Percentiles rank a stretch among this genome's conserved stretches.
phyloP scores from a whole-genome alignment of 177 flowering plant genomes.

The Vitis hybrid region DNA sequence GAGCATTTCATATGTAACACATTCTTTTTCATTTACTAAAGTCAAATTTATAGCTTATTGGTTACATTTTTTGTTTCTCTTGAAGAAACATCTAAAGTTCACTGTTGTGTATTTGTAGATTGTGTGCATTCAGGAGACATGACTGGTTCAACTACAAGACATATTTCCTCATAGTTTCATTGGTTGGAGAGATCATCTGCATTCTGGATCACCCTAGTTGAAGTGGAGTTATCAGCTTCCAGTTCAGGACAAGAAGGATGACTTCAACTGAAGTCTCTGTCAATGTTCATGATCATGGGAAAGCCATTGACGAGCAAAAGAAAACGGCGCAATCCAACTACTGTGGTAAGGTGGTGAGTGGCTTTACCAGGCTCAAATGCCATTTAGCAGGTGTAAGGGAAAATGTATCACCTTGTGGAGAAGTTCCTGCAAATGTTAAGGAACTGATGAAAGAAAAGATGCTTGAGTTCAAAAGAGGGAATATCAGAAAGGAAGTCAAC shows the following conservation, averaged over 20 bases:
- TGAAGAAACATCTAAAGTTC: no score
- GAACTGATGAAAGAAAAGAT: constrained; percentile 27
- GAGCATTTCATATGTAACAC: no score
- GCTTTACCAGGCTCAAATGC: constrained; percentile 42
- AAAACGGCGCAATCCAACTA: constrained; percentile 46
- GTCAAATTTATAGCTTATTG: no score
- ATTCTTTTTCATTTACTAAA: no score
- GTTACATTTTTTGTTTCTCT: no score
- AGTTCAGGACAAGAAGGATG: constrained; percentile 1
- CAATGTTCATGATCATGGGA: constrained; percentile 42
- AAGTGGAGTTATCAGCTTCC: no score
- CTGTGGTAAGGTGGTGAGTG: constrained; percentile 46
- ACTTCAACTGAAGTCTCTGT: constrained; percentile 7
- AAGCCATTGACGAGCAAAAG: constrained; percentile 24
- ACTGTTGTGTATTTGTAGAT: no score
- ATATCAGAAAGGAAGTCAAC: constrained; percentile 24
- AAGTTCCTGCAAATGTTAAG: constrained; percentile 39
- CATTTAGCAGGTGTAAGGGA: constrained; percentile 56
- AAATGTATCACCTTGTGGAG: constrained; percentile 42
- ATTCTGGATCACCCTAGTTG: no score
- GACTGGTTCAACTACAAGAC: no score
- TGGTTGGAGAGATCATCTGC: no score
- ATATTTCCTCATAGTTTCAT: no score
- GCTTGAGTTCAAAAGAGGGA: constrained; percentile 18
- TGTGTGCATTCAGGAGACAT: no score